Base-by-base conservation (phyloP, 2,329 filamentous ascomycete genomes). In the Neodidymelliopsis sp. region DNA sequence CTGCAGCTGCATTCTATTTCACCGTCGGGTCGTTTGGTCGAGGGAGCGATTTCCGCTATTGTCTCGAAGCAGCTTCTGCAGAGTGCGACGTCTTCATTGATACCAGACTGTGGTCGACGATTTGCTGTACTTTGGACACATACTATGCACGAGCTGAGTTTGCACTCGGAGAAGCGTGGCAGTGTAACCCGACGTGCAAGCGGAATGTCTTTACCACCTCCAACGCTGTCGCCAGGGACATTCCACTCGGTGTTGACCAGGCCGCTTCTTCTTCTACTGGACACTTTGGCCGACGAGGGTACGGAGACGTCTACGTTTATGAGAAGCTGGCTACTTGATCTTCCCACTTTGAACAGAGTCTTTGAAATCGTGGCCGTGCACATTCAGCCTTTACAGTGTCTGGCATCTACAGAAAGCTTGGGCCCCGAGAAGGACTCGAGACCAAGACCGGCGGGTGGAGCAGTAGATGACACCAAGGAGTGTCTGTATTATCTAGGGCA, bases 41-140 rank as follows among this genome's bases (percentile, higher is more conserved):
- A 96, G 71, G 90, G 90, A 18, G 84, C 89, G 0, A 84, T 96
- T 18, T 80, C 82, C 19, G 74, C 92, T 2, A 86, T 96, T 73
- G 79, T 90, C 24, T 54, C 63, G 19, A 42, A 54, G 15, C 46
- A 57, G 29, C 48, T 36, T 16, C 43, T 44, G 13, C 23, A 47
- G 6, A 22, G 4, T 3, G 15, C 42, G 6, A 43, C 34, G 6
- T 41, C 41, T 6, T 16, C 37, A 7, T 31, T 28, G 2, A 34
- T 33, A 13, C 56, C 64, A 5, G 86, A 91, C 50, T 76, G 82
- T 43, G 87, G 85, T 1, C 81, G 87, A 37, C 85, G 83, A 10
- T 93, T 96, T 67, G 80, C 83, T 29, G 83, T 91, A 4, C 74
- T 96, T 3, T 96, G 91, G 91, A 87, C 86, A n/a, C 90, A 95